Evolutionary conservation across 345 rosid species (phyloP).

Genomic region (Salix koriyanagi): DNA sequence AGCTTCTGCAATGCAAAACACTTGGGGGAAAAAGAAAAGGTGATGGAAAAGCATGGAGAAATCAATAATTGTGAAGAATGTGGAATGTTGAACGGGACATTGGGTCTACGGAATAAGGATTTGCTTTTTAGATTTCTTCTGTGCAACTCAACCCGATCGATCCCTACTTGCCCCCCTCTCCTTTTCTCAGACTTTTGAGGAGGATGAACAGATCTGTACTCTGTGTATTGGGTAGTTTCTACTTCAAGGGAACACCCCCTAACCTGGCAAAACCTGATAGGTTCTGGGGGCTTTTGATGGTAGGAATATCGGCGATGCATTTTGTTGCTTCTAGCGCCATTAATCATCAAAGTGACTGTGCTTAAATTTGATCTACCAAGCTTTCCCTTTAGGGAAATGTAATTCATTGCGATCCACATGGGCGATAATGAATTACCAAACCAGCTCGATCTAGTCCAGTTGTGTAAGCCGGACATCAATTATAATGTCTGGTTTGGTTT

Average conservation of each 20-base stretch:
- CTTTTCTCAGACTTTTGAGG: not conserved
- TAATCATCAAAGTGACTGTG: not conserved
- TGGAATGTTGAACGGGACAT: slow-evolving; percentile 1
- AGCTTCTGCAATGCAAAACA: not conserved
- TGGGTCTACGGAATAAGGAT: too few relatives aligned
- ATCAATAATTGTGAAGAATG: slow-evolving; percentile 3
- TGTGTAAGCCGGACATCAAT: not conserved
- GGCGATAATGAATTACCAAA: not conserved
- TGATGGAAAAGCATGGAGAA: not conserved
- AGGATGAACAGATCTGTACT: not conserved
- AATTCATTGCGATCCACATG: not conserved
- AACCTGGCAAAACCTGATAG: not conserved
- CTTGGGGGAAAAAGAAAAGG: slow-evolving; percentile 1
- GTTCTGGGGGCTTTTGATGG: not conserved
- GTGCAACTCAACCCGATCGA: slow-evolving; percentile 5
- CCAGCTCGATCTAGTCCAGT: not conserved
- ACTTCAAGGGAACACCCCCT: slow-evolving; percentile 17
- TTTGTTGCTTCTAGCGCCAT: not conserved
- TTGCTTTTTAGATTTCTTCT: slow-evolving; percentile 7
- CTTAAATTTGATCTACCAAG: not conserved
- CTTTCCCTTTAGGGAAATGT: not conserved
- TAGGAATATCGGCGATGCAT: not conserved
- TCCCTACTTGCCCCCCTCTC: not conserved
- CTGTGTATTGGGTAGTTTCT: slow-evolving; percentile 13
- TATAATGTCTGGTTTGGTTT: not conserved